Evolutionary conservation across 2,329 filamentous ascomycete species (phyloP).

Genomic region (Clarireedia hainanense): DNA sequence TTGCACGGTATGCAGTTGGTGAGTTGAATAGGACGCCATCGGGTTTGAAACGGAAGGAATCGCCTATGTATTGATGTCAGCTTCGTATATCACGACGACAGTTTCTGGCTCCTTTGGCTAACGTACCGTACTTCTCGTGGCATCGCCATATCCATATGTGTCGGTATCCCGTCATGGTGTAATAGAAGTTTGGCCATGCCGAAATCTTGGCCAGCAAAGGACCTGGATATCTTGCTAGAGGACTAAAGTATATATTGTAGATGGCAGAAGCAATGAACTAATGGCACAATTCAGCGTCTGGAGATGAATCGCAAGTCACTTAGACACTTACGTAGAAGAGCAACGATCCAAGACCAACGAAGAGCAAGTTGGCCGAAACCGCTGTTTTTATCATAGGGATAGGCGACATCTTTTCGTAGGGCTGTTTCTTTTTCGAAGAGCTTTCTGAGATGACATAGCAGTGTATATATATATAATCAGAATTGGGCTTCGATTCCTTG

Average conservation of each 20-base stretch:
- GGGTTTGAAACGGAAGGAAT: neutral
- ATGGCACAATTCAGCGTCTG: too few species aligned
- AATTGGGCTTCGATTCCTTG: too few species aligned
- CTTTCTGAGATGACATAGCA: too few species aligned
- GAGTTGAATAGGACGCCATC: neutral
- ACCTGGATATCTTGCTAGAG: constrained; percentile 27
- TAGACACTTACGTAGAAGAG: too few species aligned
- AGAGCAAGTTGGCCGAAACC: too few species aligned
- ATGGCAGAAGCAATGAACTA: constrained; percentile 31
- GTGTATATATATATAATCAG: too few species aligned
- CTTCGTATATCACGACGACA: neutral
- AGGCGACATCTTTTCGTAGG: too few species aligned
- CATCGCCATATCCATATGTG: constrained; percentile 28
- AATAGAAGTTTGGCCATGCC: constrained; percentile 22
- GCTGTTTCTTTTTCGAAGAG: too few species aligned
- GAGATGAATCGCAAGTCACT: too few species aligned
- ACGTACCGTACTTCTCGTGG: constrained; percentile 34
- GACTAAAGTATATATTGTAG: constrained; percentile 23
- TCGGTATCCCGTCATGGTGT: constrained; percentile 28
- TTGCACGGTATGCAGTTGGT: neutral
- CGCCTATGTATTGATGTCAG: neutral
- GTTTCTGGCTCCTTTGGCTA: neutral
- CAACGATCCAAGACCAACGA: too few species aligned
- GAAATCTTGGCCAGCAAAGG: constrained; percentile 27
- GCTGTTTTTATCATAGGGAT: too few species aligned